Base-by-base conservation (phyloP, 345 rosid species). In the Acer negundo region DNA sequence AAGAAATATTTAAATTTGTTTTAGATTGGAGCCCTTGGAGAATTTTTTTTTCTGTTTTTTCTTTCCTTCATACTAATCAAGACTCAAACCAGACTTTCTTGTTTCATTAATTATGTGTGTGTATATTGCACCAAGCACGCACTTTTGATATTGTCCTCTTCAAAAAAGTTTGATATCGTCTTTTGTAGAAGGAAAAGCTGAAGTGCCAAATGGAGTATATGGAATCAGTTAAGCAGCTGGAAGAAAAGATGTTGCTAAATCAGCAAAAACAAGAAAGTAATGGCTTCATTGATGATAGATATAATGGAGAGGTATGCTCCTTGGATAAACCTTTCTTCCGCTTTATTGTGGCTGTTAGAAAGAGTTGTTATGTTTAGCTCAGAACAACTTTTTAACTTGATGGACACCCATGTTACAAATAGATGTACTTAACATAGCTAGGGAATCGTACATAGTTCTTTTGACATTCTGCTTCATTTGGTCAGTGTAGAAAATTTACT, bases 141-240 rank as follows among this genome's bases (percentile, higher is more conserved):
- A 51, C 23, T 62, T 22, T 66, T 75, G 35, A 20, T 10, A 55
- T 51, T 38, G 35, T 56, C 49, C 23, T 56, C 23, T 17, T 11
- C 19, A 16, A 53, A 53, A 56, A 61, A 31, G 62, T 55, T 66
- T 75, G 40, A 15, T 11, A 44, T 53, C 26, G 26, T 51, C 55
- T 70, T 62, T 62, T 84, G 75, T 82, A 97, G 99, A 93, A 92
- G 82, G 98, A 93, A 83, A 90, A 86, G 79, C 80, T 87, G 46
- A 93, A 93, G 81, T 90, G 95, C 75, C 97, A 93, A 82, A 90
- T 91, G 95, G 98, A 90, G 77, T 93, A 89, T 77, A 87, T 90
- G 93, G 97, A 93, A 73, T 92, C 99, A 63, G 88, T 97, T 75
- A 94, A 89, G 87, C 90, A 90, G 87, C 91, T 94, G 67, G 99